Percentiles rank a stretch among this genome's conserved stretches.
phyloP scores from a whole-genome alignment of 805 yeast genomes.

The Barnettozyma sp. region DNA sequence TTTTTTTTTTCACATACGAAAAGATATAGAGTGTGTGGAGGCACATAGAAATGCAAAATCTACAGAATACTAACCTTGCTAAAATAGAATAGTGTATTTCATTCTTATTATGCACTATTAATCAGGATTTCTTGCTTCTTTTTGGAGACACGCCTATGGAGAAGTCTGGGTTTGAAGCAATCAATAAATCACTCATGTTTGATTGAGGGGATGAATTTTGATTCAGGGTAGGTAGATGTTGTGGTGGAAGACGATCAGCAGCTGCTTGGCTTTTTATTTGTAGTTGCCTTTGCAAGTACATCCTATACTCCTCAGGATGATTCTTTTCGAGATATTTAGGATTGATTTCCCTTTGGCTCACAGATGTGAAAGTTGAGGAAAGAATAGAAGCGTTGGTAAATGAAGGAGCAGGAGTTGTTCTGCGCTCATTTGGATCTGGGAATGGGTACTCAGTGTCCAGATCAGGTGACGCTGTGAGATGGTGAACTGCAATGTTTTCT shows the following conservation, averaged over 20 bases:
- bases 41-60: neutral
- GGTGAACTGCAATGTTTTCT: slow-evolving; percentile 9
- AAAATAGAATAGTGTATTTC: too few relatives aligned
- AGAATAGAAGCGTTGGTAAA: slow-evolving; percentile 27
- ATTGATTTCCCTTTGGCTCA: slow-evolving; percentile 68
- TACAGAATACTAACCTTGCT: too few relatives aligned
- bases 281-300: slow-evolving; percentile 7
- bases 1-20: neutral
- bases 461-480: slow-evolving; percentile 4
- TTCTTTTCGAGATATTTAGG: slow-evolving; percentile 39
- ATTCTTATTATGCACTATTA: too few relatives aligned
- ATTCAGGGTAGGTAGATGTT: neutral
- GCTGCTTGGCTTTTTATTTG: slow-evolving; percentile 10
- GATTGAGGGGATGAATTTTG: neutral
- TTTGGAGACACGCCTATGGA: slow-evolving; percentile 9
- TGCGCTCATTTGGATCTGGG: slow-evolving; percentile 21
- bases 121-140: slow-evolving; percentile 4
- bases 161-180: slow-evolving; percentile 22
- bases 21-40: neutral
- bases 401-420: slow-evolving; percentile 26
- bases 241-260: slow-evolving; percentile 8
- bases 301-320: slow-evolving; percentile 17
- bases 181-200: slow-evolving; percentile 14
- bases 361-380: slow-evolving; percentile 64
- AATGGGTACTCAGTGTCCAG: slow-evolving; percentile 14